A percentile compares a stretch with the other conserved stretches of the same genome.
Evolutionary conservation across 805 yeast species (phyloP).

Genomic region (Starmerella floris): DNA sequence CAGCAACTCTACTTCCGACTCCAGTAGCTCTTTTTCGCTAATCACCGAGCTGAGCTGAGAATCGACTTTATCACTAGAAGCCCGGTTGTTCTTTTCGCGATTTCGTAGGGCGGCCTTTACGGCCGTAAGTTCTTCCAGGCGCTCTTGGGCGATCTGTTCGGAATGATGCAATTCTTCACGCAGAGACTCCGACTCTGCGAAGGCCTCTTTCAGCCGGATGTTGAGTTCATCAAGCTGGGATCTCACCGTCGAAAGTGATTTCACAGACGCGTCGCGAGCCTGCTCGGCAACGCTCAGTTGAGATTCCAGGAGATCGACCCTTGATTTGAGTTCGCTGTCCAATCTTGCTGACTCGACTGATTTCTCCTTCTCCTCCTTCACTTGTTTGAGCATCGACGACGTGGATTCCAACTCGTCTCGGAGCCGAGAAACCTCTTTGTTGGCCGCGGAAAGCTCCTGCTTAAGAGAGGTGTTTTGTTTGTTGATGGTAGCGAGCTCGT

Average conservation of each 20-base stretch:
- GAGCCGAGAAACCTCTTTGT: background rate
- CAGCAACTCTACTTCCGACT: conserved; percentile 37
- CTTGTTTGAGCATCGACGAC: conserved; percentile 4
- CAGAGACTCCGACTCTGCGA: conserved; percentile 45
- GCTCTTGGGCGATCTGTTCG: conserved; percentile 58
- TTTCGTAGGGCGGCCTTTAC: conserved; percentile 58
- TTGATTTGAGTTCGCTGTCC: conserved; percentile 9
- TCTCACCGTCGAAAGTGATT: conserved; percentile 14
- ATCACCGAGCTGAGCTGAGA: conserved; percentile 37
- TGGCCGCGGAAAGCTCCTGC: background rate
- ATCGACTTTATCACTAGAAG: conserved; percentile 42
- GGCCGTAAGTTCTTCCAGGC: conserved; percentile 63
- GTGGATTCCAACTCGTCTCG: background rate
- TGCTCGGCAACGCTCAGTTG: conserved; percentile 10
- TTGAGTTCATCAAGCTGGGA: conserved; percentile 28
- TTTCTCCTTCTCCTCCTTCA: background rate
- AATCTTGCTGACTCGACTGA: conserved; percentile 3
- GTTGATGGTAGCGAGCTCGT: background rate
- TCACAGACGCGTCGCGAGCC: conserved; percentile 11
- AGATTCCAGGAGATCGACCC: conserved; percentile 3
- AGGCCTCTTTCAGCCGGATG: conserved; percentile 54
- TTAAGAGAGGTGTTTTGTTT: background rate
- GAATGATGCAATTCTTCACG: conserved; percentile 77
- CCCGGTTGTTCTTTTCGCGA: conserved; percentile 44
- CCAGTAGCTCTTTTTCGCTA: conserved; percentile 52